These are phyloP conservation scores for Boletus patriciae DNA, from an alignment of 768 basidiomycete genomes.

Conservation along the genomic window DNA sequence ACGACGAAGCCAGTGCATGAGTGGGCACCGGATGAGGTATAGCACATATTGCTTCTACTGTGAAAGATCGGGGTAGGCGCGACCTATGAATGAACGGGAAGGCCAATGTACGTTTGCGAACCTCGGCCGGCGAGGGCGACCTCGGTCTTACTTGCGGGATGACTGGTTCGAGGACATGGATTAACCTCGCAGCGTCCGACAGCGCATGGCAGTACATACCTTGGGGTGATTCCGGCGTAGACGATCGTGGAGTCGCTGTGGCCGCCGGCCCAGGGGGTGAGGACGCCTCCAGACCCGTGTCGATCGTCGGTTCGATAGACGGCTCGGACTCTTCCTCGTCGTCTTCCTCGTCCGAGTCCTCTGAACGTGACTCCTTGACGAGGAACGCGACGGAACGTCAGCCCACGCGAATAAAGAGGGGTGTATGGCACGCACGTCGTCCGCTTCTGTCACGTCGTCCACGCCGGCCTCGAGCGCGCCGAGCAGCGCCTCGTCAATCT, in stretches of 20 bases:
- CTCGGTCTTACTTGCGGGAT: constrained; percentile 33
- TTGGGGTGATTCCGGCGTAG: constrained; percentile 35
- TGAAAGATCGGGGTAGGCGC: constrained; percentile 59
- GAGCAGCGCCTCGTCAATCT: constrained; percentile 60
- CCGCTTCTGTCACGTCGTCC: constrained; percentile 68
- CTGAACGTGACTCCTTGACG: constrained; percentile 55
- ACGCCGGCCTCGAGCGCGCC: constrained; percentile 54
- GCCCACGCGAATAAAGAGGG: not conserved
- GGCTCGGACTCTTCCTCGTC: constrained; percentile 50
- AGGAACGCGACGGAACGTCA: constrained; percentile 5
- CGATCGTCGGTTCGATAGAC: constrained; percentile 30
- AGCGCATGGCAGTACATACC: constrained; percentile 23
- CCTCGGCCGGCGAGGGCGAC: constrained; percentile 55
- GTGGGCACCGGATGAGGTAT: constrained; percentile 87
- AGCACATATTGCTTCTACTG: constrained; percentile 88
- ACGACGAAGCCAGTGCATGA: constrained; percentile 82
- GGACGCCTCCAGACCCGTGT: constrained; percentile 31
- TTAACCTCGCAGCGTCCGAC: constrained; percentile 5
- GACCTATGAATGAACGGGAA: constrained; percentile 32
- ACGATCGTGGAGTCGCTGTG: constrained; percentile 25
- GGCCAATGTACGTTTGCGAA: constrained; percentile 48
- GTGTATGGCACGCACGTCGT: constrained; percentile 54
- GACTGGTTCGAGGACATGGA: constrained; percentile 22
- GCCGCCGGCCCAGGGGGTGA: constrained; percentile 31
- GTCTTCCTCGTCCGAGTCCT: constrained; percentile 60